These are phyloP conservation scores for Umbelopsis sp. DNA, from an alignment of 192 early-diverging fungal species.

Conservation along the genomic window DNA sequence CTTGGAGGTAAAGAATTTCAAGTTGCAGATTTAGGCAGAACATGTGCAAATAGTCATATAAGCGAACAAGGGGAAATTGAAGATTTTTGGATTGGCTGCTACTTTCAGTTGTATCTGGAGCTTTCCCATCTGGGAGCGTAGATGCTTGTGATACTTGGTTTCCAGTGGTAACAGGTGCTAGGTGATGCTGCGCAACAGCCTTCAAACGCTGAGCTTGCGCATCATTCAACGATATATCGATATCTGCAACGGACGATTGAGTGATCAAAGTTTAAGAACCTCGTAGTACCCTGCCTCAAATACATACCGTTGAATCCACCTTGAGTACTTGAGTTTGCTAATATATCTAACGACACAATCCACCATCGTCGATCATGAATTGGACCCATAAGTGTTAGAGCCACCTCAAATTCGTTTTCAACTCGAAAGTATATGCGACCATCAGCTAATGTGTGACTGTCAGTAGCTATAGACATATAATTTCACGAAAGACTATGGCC, in stretches of 20 bases:
- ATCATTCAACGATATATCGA: slow-evolving; percentile 57
- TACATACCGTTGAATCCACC: slow-evolving; percentile 38
- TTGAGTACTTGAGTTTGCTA: slow-evolving; percentile 56
- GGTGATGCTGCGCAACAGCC: slow-evolving; percentile 47
- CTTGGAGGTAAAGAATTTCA: slow-evolving; percentile 69
- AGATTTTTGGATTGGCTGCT: slow-evolving; percentile 10
- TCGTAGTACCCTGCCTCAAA: too few relatives aligned
- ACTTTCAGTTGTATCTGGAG: not conserved
- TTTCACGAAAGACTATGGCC: not conserved
- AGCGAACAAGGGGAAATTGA: slow-evolving; percentile 64
- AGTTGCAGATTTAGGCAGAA: slow-evolving; percentile 67
- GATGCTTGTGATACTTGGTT: slow-evolving; percentile 9
- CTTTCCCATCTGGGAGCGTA: not conserved
- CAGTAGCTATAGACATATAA: not conserved
- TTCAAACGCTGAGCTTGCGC: slow-evolving; percentile 50
- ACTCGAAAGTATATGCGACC: slow-evolving; percentile 78
- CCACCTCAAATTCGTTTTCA: slow-evolving; percentile 70
- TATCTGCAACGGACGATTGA: slow-evolving; percentile 29
- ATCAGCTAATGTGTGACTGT: slow-evolving; percentile 38
- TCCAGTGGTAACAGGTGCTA: slow-evolving; percentile 22
- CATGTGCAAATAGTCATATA: slow-evolving; percentile 77
- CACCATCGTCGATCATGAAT: slow-evolving; percentile 64
- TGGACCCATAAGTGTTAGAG: slow-evolving; percentile 68
- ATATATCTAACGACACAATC: slow-evolving; percentile 67
- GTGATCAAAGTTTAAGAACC: not conserved